Conservation (phyloP, 305 asterid species). For the Fraxinus sp. region DNA sequence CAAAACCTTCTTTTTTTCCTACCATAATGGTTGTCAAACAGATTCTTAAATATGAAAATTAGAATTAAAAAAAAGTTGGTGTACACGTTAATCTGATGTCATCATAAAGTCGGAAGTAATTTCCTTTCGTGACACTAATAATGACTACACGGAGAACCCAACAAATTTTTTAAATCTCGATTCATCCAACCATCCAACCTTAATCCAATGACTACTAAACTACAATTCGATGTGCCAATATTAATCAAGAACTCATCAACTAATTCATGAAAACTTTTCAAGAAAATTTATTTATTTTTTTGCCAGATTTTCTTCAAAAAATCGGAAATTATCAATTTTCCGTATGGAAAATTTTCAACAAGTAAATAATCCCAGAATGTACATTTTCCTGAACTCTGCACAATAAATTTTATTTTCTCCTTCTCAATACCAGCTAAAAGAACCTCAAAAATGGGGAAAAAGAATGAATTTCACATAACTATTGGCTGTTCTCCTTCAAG, state of each 20-base stretch:
- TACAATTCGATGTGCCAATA: background rate
- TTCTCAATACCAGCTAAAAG: background rate
- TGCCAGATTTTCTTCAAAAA: background rate
- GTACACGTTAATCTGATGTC: background rate
- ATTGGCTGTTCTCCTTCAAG: slow-evolving; percentile 85
- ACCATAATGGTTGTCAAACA: background rate
- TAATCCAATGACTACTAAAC: background rate
- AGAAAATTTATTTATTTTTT: background rate
- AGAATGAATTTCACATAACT: slow-evolving; percentile 33
- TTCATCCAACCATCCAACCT: background rate
- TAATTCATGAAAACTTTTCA: background rate
- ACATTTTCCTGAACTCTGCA: background rate
- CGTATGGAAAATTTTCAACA: background rate
- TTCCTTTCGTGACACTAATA: background rate
- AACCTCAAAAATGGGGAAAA: background rate
- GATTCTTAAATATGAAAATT: background rate
- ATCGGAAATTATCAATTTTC: background rate
- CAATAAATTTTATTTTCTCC: background rate
- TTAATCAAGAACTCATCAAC: background rate
- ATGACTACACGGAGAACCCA: background rate
- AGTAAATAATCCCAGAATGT: background rate
- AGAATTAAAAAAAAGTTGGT: background rate
- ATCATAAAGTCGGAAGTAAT: background rate
- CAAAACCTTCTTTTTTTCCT: background rate
- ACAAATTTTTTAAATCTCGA: background rate